Evolutionary conservation across 1,139 yeast species (phyloP).

Genomic region (Kodamaea fungicola): DNA sequence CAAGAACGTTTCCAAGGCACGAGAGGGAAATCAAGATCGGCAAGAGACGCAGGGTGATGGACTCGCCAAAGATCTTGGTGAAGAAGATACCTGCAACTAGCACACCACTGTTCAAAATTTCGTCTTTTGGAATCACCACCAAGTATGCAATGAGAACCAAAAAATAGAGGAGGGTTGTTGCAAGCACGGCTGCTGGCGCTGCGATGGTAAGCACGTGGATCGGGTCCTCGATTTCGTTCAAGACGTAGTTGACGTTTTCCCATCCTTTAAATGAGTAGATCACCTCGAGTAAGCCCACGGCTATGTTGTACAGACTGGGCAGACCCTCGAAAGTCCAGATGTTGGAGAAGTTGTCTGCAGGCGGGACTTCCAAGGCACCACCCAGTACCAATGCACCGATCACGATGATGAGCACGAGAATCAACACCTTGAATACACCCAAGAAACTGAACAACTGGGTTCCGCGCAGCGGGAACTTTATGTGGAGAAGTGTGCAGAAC

Average conservation of each 20-base stretch:
- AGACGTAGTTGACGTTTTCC: slow-evolving; percentile 47
- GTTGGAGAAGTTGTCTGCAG: slow-evolving; percentile 24
- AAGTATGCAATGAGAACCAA: slow-evolving; percentile 70
- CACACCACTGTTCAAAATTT: slow-evolving; percentile 58
- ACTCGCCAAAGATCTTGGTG: slow-evolving; percentile 66
- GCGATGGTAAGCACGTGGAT: slow-evolving; percentile 64
- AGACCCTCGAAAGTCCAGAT: slow-evolving; percentile 13
- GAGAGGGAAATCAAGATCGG: slow-evolving; percentile 74
- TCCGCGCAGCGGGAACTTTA: slow-evolving; percentile 37
- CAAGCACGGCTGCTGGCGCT: slow-evolving; percentile 65
- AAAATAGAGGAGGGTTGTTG: slow-evolving; percentile 61
- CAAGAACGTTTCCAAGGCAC: slow-evolving; percentile 74
- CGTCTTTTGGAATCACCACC: slow-evolving; percentile 69
- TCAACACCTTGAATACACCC: slow-evolving; percentile 41
- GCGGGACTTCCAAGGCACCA: slow-evolving; percentile 24
- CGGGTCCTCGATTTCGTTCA: slow-evolving; percentile 50
- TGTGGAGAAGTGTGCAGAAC: slow-evolving; percentile 39
- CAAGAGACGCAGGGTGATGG: slow-evolving; percentile 57
- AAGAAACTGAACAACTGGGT: slow-evolving; percentile 41
- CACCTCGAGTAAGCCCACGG: slow-evolving; percentile 42
- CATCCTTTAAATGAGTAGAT: slow-evolving; percentile 41
- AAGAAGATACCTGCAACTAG: slow-evolving; percentile 74
- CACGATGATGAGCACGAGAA: slow-evolving; percentile 35
- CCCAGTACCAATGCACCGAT: slow-evolving; percentile 32
- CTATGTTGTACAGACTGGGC: slow-evolving; percentile 28